Evolutionary conservation across 2,329 filamentous ascomycete genomes (phyloP), one percentile per base, ranked within the genome.

Genomic region (Alternaria ventricosa): DNA sequence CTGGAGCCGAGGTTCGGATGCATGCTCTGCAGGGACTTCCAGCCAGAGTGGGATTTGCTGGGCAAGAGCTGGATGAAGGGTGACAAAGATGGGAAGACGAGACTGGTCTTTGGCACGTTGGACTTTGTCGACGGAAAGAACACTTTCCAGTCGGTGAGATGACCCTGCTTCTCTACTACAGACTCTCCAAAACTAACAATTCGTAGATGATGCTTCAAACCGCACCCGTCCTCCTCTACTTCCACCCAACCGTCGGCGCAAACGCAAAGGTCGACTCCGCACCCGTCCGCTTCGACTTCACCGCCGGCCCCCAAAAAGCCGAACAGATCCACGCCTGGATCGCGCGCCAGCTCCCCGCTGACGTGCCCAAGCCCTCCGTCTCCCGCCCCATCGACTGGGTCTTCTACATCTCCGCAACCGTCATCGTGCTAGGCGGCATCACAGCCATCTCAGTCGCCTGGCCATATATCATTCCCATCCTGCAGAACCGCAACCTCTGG

Each of bases 401-500:
- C 72, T 90, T 90, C 69, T 90, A 93, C 80, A 84, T 91, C 60
- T 87, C 89, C 9, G 84, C 87, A 22, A 86, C 89, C 43, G 92
- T 91, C 6, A 85, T 90, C n/a, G 63, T 92, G 1, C 84, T 97
- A 13, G 94, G 92, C 50, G 78, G 85, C 10, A 79, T 91, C 47
- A 95, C 93, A 1, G 85, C 90, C 56, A 73, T 90, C 60, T 89
- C 88, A 28, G 90, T 94, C 51, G 87, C 90, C 12, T 92, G 89
- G 71, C 92, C 93, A 6, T 96, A 94, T 74, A 75, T 97, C 12
- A 78, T 95, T 11, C 95, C 95, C 4, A 75, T 97, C 63, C 80
- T 97, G 36, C 92, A 94, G 80, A 97, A 91, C 84, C 91, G 95
- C 71, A 98, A 97, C 75, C 83, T 98, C 18, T 99, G 96, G 96